Conservation (phyloP, 2,329 filamentous ascomycete genomes). For the Fusarium torulosum region DNA sequence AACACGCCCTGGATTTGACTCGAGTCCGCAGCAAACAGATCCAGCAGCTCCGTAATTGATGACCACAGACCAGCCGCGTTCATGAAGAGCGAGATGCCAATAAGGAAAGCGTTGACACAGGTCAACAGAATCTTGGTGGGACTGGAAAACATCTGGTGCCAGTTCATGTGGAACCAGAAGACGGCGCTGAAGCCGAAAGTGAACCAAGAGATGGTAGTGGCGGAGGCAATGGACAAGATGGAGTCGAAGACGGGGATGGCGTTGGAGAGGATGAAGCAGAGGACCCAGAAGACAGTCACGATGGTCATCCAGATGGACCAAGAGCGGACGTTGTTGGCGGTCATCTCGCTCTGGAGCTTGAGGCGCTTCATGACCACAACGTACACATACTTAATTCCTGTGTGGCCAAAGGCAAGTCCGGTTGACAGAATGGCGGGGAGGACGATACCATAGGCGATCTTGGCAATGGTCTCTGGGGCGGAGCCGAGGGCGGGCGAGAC, state of each 20-base stretch:
- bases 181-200: constrained; percentile 54
- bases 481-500: constrained; percentile 47
- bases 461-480: constrained; percentile 40
- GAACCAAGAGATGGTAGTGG: constrained; percentile 55
- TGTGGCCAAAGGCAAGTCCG: constrained; percentile 52
- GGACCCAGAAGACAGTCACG: constrained; percentile 52
- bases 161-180: constrained; percentile 55
- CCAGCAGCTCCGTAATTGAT: constrained; percentile 50
- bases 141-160: constrained; percentile 48
- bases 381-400: constrained; percentile 53
- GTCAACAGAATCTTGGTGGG: constrained; percentile 49
- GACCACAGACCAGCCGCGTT: constrained; percentile 54
- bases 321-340: constrained; percentile 50
- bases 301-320: constrained; percentile 54
- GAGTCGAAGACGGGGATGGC: constrained; percentile 56
- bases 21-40: constrained; percentile 48
- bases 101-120: constrained; percentile 50
- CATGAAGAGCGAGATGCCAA: constrained; percentile 52
- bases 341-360: constrained; percentile 52
- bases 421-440: constrained; percentile 50
- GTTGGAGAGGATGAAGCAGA: constrained; percentile 54
- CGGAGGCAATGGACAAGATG: constrained; percentile 54
- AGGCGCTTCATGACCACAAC: constrained; percentile 52
- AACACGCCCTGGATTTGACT: constrained; percentile 51
- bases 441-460: constrained; percentile 51